Evolutionary conservation across 441 rosid genomes (phyloP), one percentile per base, ranked within the genome.

Genomic region (Populus hybrid): DNA sequence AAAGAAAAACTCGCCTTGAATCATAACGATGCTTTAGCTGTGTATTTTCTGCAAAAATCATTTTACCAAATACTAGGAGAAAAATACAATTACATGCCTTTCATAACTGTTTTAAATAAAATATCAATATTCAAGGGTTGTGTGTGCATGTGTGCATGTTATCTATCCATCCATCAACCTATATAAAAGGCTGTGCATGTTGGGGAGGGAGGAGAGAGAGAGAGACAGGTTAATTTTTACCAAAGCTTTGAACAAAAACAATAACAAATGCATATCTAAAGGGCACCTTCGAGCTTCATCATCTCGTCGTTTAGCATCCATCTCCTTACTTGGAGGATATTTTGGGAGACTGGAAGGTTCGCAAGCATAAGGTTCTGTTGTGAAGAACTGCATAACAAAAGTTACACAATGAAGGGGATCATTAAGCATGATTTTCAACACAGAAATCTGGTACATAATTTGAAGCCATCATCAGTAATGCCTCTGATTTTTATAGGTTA

Each of bases 271-370:
- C 23, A 70, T 34, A 36, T 61, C 46, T 28, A 72, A 67, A 70
- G 7, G 70, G 75, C 23, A 91, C 98, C 98, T 90, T 70, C 97
- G 87, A 79, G 95, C 90, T 89, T 94, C 98, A 79, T 91, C 98
- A 79, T 91, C 98, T 68, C 97, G 88, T 75, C 90, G 85, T 82
- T 93, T 94, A 75, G 93, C 98, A 86, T 94, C 98, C 71, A 94
- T 93, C 81, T 94, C 98, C 92, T 94, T 94, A 79, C 91, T 91
- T 6, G 98, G 98, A 0, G 98, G 95, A 83, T 94, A 94, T 79
- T 94, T 91, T n/a, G 98, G 98, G 61, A 94, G 93, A 83, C 87
- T 90, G 64, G 95, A 89, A 59, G 98, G 98, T 78, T 91, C 97
- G 81, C 97, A 94, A 23, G 98, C 97, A 84, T 38, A 86, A 53